Percentiles rank a stretch among this genome's conserved stretches.
phyloP scores from a whole-genome alignment of 164 flowering plant genomes.

The Chloranthus sessilifolius region DNA sequence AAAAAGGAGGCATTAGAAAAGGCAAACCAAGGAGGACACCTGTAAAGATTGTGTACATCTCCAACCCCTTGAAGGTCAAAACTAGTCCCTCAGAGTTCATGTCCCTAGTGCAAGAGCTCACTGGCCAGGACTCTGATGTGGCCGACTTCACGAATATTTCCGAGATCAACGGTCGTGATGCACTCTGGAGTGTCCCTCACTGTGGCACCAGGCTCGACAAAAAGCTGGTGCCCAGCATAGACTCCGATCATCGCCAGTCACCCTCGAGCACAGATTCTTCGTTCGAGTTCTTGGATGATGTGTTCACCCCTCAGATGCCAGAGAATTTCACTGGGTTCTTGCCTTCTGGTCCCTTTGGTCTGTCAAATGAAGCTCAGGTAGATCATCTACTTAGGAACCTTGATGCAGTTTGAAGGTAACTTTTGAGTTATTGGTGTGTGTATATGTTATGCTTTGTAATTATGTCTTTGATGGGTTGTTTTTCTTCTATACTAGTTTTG shows the following conservation, averaged over 20 bases:
- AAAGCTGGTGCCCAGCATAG: conserved; percentile 8
- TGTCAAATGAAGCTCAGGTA: conserved; percentile 12
- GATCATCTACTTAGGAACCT: conserved; percentile 13
- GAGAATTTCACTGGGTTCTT: conserved; percentile 21
- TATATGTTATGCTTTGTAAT: too few relatives aligned
- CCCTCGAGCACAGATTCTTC: conserved; percentile 1
- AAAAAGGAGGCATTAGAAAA: too few relatives aligned
- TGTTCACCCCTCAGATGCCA: conserved; percentile 23
- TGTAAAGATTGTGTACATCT: conserved; percentile 73
- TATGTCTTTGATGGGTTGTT: too few relatives aligned
- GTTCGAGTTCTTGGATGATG: conserved; percentile 20
- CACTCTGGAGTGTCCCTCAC: neutral
- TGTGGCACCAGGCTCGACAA: too few relatives aligned
- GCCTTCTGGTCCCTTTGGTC: conserved; percentile 11
- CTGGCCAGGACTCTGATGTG: conserved; percentile 53
- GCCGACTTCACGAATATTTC: neutral
- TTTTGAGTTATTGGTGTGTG: too few relatives aligned
- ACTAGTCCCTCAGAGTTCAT: conserved; percentile 60
- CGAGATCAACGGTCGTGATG: conserved; percentile 1
- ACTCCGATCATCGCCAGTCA: neutral
- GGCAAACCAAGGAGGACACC: conserved; percentile 7
- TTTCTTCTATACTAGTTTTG: too few relatives aligned
- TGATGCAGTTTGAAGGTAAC: conserved; percentile 1
- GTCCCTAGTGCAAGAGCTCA: conserved; percentile 71
- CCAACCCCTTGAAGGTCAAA: conserved; percentile 70